phyloP scores from a whole-genome alignment of 192 early-diverging fungal species.

The Linnemannia schmuckeri region DNA sequence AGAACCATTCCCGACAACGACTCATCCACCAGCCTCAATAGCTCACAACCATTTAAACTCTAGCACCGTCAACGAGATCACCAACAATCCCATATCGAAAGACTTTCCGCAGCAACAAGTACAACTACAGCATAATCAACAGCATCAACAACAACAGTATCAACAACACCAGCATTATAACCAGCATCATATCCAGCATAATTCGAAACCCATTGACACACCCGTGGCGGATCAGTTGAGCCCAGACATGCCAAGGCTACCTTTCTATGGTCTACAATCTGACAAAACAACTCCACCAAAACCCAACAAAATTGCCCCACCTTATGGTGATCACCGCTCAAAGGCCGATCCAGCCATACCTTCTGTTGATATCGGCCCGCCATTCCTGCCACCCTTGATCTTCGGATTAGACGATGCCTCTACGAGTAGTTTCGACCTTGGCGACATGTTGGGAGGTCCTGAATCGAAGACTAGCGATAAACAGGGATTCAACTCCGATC shows the following conservation, averaged over 20 bases:
- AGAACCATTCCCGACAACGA: background rate
- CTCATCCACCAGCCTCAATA: background rate
- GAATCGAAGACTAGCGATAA: background rate
- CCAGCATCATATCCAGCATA: background rate
- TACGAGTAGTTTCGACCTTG: conserved; percentile 21
- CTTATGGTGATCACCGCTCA: background rate
- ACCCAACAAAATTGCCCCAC: conserved; percentile 8
- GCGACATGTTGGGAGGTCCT: conserved; percentile 17
- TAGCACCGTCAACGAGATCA: background rate
- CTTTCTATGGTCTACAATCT: background rate
- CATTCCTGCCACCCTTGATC: conserved; percentile 17
- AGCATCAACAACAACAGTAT: background rate
- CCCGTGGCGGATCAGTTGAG: background rate
- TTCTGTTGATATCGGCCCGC: conserved; percentile 12
- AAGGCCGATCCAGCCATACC: background rate
- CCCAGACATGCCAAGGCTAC: conserved; percentile 15
- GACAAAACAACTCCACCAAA: background rate
- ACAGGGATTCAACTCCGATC: background rate
- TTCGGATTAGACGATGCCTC: conserved; percentile 24
- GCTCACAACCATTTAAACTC: background rate
- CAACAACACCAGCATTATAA: background rate
- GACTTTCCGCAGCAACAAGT: background rate
- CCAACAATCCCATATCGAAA: background rate
- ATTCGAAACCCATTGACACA: background rate
- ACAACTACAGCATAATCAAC: background rate